Evolutionary conservation across 495 filamentous ascomycete species (phyloP), one percentile per base, ranked within the genome.

Genomic region (Collariella sp.): DNA sequence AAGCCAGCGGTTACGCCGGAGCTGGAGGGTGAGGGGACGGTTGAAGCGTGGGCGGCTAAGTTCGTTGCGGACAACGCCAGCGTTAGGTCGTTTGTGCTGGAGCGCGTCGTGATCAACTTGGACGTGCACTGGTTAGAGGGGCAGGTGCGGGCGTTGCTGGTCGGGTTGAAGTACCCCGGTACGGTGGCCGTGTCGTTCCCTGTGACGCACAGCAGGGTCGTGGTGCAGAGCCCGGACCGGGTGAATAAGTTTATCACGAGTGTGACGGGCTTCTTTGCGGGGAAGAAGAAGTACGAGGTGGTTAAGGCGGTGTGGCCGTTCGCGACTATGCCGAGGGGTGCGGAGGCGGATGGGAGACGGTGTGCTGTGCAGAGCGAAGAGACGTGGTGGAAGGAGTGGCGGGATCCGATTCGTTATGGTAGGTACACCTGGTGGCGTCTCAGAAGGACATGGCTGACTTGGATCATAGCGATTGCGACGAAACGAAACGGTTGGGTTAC

Each of bases 341-440:
- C 72, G 35, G 58, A 57, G 6, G 69, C 72, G 35, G 57, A 53
- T 1, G 69, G 67, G 4, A 58, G 72, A 33, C 56, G 64, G 39
- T 78, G 72, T 52, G 65, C 64, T 2, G 72, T 78, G 18, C 74
- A 77, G 60, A 76, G 67, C 13, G 77, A 81, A 63, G 74, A 79
- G 60, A 66, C 61, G 0, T 80, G 77, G 77, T 80, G 76, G 72
- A 63, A 67, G 44, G 73, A 77, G 47, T 78, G 76, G 74, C 68
- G 60, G 46, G 72, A 73, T 31, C 64, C 70, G 3, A 68, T 75
- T 41, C 65, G 64, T 24, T 69, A 67, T 49, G 73, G 63, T 66
- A 50, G 36, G 57, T 60, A 12, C 35, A n/a, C 15, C 15, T 3
- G 15, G 2, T 38, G 35, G 11, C 35, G 35, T 38, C 15, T 5